A percentile compares a stretch with the other conserved stretches of the same genome.
Evolutionary conservation across 2,329 filamentous ascomycete genomes (phyloP).

Genomic region (Fusarium sp.): DNA sequence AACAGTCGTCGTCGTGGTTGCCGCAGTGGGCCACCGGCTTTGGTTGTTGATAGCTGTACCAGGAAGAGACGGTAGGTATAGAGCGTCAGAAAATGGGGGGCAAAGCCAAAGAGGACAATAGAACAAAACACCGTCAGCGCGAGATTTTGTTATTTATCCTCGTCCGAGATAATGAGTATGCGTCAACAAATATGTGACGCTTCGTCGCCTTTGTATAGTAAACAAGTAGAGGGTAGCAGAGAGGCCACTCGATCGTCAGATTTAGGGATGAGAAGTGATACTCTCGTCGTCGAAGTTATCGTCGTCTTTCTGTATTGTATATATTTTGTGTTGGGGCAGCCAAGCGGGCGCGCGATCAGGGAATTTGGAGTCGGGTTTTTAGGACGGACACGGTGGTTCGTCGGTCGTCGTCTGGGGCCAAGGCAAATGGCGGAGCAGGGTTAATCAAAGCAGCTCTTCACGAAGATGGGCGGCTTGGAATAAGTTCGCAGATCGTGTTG

Average conservation of each 20-base stretch:
- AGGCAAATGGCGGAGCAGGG: conserved; percentile 28
- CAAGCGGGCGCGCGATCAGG: conserved; percentile 42
- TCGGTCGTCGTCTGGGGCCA: conserved; percentile 39
- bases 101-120: conserved; percentile 28
- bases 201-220: conserved; percentile 39
- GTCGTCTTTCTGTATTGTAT: conserved; percentile 11
- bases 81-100: conserved; percentile 42
- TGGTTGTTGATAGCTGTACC: conserved; percentile 44
- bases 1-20: conserved; percentile 49
- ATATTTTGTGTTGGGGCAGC: conserved; percentile 43
- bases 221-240: conserved; percentile 5
- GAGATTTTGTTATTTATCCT: conserved; percentile 38
- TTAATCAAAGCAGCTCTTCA: conserved; percentile 31
- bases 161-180: conserved; percentile 25
- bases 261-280: conserved; percentile 17
- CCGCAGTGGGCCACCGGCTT: conserved; percentile 48
- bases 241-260: conserved; percentile 17
- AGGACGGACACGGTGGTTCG: conserved; percentile 40
- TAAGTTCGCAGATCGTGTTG: conserved; percentile 41
- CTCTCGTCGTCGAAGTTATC: conserved; percentile 26
- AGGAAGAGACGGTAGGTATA: conserved; percentile 42
- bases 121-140: conserved; percentile 42
- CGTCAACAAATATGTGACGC: conserved; percentile 39
- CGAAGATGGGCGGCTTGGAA: conserved; percentile 23
- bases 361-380: conserved; percentile 39